Percentiles rank a stretch among this genome's conserved stretches.
phyloP scores from a whole-genome alignment of 345 rosid species.

The Diplotaxis tenuifolia region DNA sequence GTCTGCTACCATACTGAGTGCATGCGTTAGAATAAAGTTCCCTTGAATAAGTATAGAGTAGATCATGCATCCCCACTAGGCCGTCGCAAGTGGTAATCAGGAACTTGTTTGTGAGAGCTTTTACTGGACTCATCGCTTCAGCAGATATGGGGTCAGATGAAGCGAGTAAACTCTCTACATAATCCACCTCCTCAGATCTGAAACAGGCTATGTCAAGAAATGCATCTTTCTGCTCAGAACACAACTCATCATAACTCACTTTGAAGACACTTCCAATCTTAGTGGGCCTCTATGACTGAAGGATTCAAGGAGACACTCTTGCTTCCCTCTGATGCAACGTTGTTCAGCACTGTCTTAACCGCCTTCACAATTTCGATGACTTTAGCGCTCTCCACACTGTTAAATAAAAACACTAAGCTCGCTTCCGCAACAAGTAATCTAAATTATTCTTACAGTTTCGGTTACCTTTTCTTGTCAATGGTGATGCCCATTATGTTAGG shows the following conservation, averaged over 20 bases:
- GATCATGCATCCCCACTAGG: neutral
- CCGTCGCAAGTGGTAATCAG: neutral
- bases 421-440: neutral
- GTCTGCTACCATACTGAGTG: neutral
- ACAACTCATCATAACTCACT: neutral
- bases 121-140: neutral
- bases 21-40: neutral
- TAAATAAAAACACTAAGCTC: neutral
- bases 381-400: neutral
- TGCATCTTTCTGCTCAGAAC: neutral
- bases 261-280: neutral
- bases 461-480: constrained; percentile 11
- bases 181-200: neutral
- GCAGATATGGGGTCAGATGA: neutral
- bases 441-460: no score
- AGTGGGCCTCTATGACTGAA: no score
- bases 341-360: neutral
- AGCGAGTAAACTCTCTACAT: neutral
- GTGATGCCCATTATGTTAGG: constrained; percentile 11
- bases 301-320: neutral
- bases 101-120: neutral
- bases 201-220: neutral
- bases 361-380: neutral
- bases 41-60: neutral
- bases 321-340: neutral